Conservation (phyloP, 352 stramenopile species). For the Peronospora belbahrii region DNA sequence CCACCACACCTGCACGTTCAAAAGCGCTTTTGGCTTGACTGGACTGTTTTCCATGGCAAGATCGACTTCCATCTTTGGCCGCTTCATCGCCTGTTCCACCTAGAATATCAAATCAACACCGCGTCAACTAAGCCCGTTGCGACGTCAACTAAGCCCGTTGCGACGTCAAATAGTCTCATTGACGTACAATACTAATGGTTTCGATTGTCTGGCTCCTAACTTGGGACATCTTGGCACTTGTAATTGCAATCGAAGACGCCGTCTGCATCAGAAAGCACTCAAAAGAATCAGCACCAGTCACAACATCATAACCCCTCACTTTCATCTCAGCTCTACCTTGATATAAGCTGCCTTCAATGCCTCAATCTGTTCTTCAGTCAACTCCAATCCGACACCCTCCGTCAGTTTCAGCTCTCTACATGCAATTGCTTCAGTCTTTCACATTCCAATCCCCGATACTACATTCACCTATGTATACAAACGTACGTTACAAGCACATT, state of each 20-base stretch:
- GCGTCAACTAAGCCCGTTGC: background rate
- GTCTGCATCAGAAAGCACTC: constrained; percentile 26
- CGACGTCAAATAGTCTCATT: background rate
- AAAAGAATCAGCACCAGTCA: background rate
- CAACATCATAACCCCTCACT: background rate
- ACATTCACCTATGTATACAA: background rate
- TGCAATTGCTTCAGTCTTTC: background rate
- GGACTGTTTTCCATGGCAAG: constrained; percentile 68
- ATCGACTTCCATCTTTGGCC: constrained; percentile 63
- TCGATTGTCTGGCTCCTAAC: constrained; percentile 52
- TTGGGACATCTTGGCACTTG: constrained; percentile 47
- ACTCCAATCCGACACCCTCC: constrained; percentile 15
- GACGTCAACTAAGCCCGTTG: background rate
- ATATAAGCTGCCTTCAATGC: constrained; percentile 44
- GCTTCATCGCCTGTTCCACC: constrained; percentile 70
- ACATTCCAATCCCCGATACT: too few species aligned
- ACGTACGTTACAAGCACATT: constrained; percentile 43
- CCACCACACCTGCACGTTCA: constrained; percentile 26
- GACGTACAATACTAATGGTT: constrained; percentile 57
- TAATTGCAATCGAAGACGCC: constrained; percentile 43
- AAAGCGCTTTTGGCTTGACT: constrained; percentile 36
- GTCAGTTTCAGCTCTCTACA: constrained; percentile 24
- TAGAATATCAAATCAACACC: constrained; percentile 7
- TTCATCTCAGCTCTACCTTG: constrained; percentile 25
- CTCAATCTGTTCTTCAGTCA: constrained; percentile 38